Percentiles rank a stretch among this genome's conserved stretches.
Conservation (phyloP, 2,329 filamentous ascomycete species). For the Grosmannia serpens region DNA sequence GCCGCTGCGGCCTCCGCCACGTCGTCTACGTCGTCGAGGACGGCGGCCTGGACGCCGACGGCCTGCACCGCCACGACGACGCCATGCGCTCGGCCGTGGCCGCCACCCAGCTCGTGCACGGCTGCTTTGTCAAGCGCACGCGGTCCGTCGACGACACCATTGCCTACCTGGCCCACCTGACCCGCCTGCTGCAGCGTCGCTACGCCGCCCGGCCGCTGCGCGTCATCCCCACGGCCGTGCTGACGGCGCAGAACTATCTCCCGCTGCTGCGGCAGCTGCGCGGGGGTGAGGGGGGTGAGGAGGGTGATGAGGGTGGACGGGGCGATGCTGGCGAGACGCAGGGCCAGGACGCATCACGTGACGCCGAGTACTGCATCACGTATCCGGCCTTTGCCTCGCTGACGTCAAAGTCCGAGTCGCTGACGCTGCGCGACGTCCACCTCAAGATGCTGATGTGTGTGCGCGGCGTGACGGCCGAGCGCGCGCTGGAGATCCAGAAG, state of each 20-base stretch:
- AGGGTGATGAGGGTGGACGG: neutral
- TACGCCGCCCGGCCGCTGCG: conserved; percentile 49
- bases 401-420: conserved; percentile 62
- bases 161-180: conserved; percentile 63
- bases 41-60: conserved; percentile 45
- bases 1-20: conserved; percentile 60
- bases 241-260: conserved; percentile 55
- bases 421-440: conserved; percentile 64
- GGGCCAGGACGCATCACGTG: neutral
- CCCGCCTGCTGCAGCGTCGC: conserved; percentile 50
- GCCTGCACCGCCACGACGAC: conserved; percentile 48
- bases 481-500: conserved; percentile 68
- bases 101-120: conserved; percentile 66
- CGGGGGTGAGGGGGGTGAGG: conserved; percentile 18
- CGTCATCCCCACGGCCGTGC: conserved; percentile 53
- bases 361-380: conserved; percentile 37
- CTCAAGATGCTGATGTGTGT: conserved; percentile 83
- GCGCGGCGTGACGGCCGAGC: conserved; percentile 62
- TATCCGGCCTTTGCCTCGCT: conserved; percentile 62
- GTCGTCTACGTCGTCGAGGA: conserved; percentile 73
- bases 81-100: conserved; percentile 62
- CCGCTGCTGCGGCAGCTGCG: conserved; percentile 50
- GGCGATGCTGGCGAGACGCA: neutral
- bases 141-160: conserved; percentile 68
- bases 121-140: conserved; percentile 69